Evolutionary conservation across 306 rosid genomes (phyloP).

Genomic region (Malus sieversii): DNA sequence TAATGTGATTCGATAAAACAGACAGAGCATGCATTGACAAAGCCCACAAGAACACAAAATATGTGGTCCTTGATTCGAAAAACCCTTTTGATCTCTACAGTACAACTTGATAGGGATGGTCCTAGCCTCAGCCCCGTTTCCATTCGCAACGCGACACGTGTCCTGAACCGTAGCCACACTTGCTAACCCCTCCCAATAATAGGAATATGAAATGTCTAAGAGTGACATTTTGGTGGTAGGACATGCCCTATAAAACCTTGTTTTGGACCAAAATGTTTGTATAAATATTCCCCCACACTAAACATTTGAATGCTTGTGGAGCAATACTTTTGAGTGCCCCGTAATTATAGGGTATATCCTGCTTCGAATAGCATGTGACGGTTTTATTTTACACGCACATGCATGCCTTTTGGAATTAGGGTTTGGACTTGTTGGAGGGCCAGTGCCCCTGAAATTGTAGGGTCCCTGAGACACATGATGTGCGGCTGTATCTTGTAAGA

Average conservation of each 20-base stretch:
- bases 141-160: constrained; percentile 21
- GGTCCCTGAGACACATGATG: constrained; percentile 46
- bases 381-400: constrained; percentile 40
- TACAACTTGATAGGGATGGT: background rate
- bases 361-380: constrained; percentile 29
- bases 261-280: constrained; percentile 22
- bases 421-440: constrained; percentile 11
- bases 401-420: constrained; percentile 29
- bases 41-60: background rate
- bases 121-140: constrained; percentile 3
- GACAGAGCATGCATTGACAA: background rate
- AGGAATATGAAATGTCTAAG: constrained; percentile 11
- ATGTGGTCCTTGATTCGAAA: constrained; percentile 27
- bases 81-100: constrained; percentile 7
- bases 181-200: constrained; percentile 17
- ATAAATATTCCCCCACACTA: background rate
- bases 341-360: background rate
- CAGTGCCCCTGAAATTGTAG: constrained; percentile 51
- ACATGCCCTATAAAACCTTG: constrained; percentile 13
- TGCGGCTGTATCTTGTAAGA: constrained; percentile 2
- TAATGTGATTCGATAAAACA: constrained; percentile 20
- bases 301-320: background rate
- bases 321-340: background rate
- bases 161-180: constrained; percentile 25
- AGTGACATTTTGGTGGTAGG: constrained; percentile 3